These are phyloP conservation scores for Phytophthora capsici DNA, from an alignment of 352 stramenopile genomes.

Conservation along the genomic window DNA sequence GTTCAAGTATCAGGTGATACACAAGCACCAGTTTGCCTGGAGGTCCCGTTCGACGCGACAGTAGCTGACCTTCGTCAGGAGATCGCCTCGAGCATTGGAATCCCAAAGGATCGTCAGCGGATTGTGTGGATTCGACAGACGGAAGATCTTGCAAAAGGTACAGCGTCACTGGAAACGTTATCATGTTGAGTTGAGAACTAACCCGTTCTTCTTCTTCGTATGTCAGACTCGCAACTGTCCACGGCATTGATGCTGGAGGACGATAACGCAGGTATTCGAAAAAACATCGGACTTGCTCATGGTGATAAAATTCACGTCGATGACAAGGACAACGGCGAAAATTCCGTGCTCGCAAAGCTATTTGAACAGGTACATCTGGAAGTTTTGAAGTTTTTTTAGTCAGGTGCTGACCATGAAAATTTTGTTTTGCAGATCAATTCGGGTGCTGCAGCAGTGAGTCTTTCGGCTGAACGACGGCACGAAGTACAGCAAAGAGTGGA, in stretches of 20 bases:
- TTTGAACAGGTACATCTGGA: slow-evolving; percentile 67
- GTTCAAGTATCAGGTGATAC: slow-evolving; percentile 85
- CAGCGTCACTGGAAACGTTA: background rate
- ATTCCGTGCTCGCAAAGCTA: slow-evolving; percentile 82
- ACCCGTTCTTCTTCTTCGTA: background rate
- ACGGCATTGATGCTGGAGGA: slow-evolving; percentile 76
- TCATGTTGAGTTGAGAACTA: background rate
- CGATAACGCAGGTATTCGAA: slow-evolving; percentile 71
- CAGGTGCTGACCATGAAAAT: background rate
- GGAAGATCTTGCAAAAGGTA: slow-evolving; percentile 86
- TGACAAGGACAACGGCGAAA: slow-evolving; percentile 77
- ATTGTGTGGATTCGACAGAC: slow-evolving; percentile 91
- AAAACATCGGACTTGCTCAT: slow-evolving; percentile 84
- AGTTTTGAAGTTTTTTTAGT: background rate
- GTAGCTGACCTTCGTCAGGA: slow-evolving; percentile 76
- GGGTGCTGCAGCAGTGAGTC: slow-evolving; percentile 78
- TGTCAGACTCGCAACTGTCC: slow-evolving; percentile 71
- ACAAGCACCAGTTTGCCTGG: slow-evolving; percentile 78
- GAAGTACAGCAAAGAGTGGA: slow-evolving; percentile 89
- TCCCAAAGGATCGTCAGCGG: slow-evolving; percentile 81
- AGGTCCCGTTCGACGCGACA: slow-evolving; percentile 83
- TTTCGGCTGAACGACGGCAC: slow-evolving; percentile 84
- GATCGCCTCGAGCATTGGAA: slow-evolving; percentile 83
- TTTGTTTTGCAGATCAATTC: slow-evolving; percentile 73
- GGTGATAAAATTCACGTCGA: slow-evolving; percentile 92